Conservation (phyloP, 2,329 filamentous ascomycete species). For the Eutypella sp. region DNA sequence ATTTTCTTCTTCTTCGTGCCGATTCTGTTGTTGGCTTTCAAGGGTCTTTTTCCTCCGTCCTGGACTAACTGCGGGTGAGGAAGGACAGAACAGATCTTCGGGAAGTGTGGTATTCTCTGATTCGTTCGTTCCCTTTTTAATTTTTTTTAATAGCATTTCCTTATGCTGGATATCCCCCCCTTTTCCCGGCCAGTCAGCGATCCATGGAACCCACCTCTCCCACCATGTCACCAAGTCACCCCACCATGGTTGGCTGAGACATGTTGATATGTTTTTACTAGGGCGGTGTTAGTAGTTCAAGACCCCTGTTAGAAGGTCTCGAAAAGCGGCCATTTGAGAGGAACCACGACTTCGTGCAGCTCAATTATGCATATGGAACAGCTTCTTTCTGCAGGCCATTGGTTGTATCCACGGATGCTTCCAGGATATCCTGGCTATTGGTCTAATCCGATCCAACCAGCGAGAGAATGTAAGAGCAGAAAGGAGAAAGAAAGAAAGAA, state of each 20-base stretch:
- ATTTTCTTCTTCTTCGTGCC: too few relatives aligned
- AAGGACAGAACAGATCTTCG: background rate
- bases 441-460: background rate
- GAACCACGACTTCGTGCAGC: slow-evolving; percentile 24
- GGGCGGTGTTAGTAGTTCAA: too few relatives aligned
- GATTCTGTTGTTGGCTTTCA: too few relatives aligned
- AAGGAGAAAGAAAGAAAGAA: background rate
- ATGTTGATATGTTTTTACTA: too few relatives aligned
- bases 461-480: background rate
- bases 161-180: background rate
- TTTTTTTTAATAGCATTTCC: background rate
- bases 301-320: slow-evolving; percentile 2
- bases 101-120: background rate
- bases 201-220: background rate
- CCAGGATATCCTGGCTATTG: too few relatives aligned
- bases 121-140: background rate
- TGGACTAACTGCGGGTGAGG: background rate
- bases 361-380: slow-evolving; percentile 7
- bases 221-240: background rate
- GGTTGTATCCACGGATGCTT: too few relatives aligned
- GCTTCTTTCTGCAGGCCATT: slow-evolving; percentile 4
- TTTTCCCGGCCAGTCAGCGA: background rate
- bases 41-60: background rate
- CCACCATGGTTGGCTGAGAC: too few relatives aligned
- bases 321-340: slow-evolving; percentile 16